Percentiles rank a stretch among this genome's conserved stretches.
phyloP scores from a whole-genome alignment of 2,329 filamentous ascomycete species.

The Aspergillus viridinutans region DNA sequence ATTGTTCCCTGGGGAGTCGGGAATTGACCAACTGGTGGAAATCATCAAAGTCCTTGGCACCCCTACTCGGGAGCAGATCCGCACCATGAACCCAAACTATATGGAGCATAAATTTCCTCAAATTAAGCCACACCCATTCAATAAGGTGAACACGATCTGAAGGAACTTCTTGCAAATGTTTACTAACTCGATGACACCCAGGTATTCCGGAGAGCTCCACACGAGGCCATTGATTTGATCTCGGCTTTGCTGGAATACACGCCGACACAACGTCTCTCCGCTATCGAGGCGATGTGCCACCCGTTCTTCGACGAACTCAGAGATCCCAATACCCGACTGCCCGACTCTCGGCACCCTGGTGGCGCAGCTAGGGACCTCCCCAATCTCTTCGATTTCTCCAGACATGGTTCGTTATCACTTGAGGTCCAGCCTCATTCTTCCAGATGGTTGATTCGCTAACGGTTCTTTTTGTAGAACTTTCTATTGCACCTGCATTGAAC shows the following conservation, averaged over 20 bases:
- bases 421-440: background rate
- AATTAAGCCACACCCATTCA: conserved; percentile 99
- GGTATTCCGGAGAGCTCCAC: conserved; percentile 95
- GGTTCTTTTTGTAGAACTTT: conserved; percentile 65
- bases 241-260: conserved; percentile 94
- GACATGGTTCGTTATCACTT: conserved; percentile 59
- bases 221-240: conserved; percentile 90
- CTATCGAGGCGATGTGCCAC: conserved; percentile 95
- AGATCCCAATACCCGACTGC: conserved; percentile 83
- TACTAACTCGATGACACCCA: conserved; percentile 30
- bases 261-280: conserved; percentile 87
- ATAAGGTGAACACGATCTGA: conserved; percentile 57
- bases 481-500: conserved; percentile 88
- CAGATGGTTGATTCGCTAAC: conserved; percentile 8
- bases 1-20: conserved; percentile 95
- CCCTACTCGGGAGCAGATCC: conserved; percentile 94
- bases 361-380: conserved; percentile 78
- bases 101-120: conserved; percentile 99
- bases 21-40: conserved; percentile 96
- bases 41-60: conserved; percentile 99
- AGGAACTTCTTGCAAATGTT: background rate
- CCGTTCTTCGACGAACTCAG: conserved; percentile 97
- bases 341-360: conserved; percentile 87
- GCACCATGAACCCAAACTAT: conserved; percentile 99
- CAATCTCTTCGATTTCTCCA: conserved; percentile 85